phyloP scores from a whole-genome alignment of 2,329 filamentous ascomycete species.

The Fusarium agapanthi region DNA sequence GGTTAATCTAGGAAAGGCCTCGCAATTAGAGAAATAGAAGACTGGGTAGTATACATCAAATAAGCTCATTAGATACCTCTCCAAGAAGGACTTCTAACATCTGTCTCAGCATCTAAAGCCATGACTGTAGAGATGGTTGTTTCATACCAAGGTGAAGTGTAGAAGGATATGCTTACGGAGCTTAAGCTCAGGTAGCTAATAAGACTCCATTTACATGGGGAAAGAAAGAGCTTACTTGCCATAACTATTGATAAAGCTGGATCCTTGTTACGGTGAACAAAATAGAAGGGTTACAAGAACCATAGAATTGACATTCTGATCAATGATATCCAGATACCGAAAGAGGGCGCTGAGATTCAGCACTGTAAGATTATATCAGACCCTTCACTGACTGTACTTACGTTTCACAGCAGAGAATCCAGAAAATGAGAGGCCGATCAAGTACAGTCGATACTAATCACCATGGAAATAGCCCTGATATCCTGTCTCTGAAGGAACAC shows the following conservation, averaged over 20 bases:
- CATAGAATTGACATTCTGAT: accelerated
- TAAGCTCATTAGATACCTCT: too few species aligned
- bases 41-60: background rate
- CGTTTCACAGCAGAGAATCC: background rate
- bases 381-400: background rate
- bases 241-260: background rate
- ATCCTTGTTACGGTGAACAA: accelerated
- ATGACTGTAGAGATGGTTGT: too few species aligned
- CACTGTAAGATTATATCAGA: too few species aligned
- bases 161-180: background rate
- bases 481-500: too few species aligned
- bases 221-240: too few species aligned
- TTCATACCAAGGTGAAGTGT: background rate
- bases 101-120: accelerated
- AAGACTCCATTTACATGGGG: too few species aligned
- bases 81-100: too few species aligned
- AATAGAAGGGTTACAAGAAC: accelerated
- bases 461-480: background rate
- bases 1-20: background rate
- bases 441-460: background rate
- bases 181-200: too few species aligned
- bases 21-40: background rate
- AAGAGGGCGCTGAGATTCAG: too few species aligned
- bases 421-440: accelerated
- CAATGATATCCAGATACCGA: too few species aligned